These are phyloP conservation scores for Tulasnella sp. DNA, from an alignment of 768 basidiomycete species.

Conservation along the genomic window DNA sequence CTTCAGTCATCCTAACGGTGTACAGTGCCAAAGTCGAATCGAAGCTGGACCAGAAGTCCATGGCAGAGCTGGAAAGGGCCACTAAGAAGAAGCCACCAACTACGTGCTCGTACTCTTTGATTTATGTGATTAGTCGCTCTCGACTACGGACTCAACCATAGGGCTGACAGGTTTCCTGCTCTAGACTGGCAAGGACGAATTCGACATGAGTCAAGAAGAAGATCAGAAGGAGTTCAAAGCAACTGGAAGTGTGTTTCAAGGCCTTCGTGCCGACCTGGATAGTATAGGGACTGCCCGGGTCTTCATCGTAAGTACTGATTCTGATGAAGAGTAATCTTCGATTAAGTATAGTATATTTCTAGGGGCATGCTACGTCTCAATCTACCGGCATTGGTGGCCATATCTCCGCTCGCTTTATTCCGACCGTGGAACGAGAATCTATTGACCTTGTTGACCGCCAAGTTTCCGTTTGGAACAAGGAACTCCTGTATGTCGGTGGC, in stretches of 20 bases:
- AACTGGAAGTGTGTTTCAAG: slow-evolving; percentile 80
- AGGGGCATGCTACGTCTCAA: slow-evolving; percentile 89
- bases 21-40: slow-evolving; percentile 66
- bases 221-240: slow-evolving; percentile 55
- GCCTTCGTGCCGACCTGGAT: slow-evolving; percentile 79
- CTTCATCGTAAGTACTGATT: slow-evolving; percentile 65
- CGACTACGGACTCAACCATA: background rate
- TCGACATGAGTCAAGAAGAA: slow-evolving; percentile 66
- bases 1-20: slow-evolving; percentile 57
- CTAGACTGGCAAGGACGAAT: slow-evolving; percentile 78
- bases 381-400: slow-evolving; percentile 77
- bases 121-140: slow-evolving; percentile 57
- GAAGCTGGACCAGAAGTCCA: slow-evolving; percentile 58
- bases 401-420: slow-evolving; percentile 80
- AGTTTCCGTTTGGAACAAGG: slow-evolving; percentile 72
- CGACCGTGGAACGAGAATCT: slow-evolving; percentile 92
- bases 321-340: background rate
- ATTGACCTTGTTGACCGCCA: slow-evolving; percentile 85
- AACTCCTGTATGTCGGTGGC: slow-evolving; percentile 80
- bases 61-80: slow-evolving; percentile 73
- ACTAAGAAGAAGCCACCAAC: slow-evolving; percentile 92
- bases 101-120: slow-evolving; percentile 70
- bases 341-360: slow-evolving; percentile 15
- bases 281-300: slow-evolving; percentile 67
- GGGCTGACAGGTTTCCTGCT: background rate